Evolutionary conservation across 2,329 filamentous ascomycete genomes (phyloP).

Genomic region (Phialophora verrucosa): DNA sequence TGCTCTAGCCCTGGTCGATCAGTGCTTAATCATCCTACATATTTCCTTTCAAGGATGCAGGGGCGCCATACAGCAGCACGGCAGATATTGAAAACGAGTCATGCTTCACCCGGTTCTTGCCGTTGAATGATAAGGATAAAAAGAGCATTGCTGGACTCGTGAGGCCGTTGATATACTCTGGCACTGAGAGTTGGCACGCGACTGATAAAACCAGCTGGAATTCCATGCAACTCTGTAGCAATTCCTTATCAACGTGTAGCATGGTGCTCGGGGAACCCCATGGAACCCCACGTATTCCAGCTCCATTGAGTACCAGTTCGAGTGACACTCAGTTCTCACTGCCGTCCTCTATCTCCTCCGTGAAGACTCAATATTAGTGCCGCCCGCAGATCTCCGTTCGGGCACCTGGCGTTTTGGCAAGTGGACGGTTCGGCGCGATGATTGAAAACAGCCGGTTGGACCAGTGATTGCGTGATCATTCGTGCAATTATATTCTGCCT

Average conservation of each 20-base stretch:
- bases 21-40: background rate
- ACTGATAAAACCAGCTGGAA: background rate
- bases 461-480: background rate
- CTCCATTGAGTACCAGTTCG: background rate
- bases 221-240: background rate
- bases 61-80: background rate
- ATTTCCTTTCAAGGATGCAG: background rate
- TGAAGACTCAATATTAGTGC: background rate
- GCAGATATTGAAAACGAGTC: background rate
- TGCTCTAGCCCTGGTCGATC: background rate
- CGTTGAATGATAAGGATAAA: background rate
- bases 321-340: background rate
- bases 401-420: background rate
- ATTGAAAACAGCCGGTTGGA: background rate
- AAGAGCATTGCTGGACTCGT: background rate
- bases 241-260: background rate
- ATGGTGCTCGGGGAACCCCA: background rate
- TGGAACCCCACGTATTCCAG: background rate
- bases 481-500: background rate
- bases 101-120: background rate
- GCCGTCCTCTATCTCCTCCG: background rate
- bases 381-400: constrained; percentile 17
- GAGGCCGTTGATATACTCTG: background rate
- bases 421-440: background rate
- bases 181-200: background rate